phyloP scores from a whole-genome alignment of 495 filamentous ascomycete species.

The Aspergillus homomorphus region DNA sequence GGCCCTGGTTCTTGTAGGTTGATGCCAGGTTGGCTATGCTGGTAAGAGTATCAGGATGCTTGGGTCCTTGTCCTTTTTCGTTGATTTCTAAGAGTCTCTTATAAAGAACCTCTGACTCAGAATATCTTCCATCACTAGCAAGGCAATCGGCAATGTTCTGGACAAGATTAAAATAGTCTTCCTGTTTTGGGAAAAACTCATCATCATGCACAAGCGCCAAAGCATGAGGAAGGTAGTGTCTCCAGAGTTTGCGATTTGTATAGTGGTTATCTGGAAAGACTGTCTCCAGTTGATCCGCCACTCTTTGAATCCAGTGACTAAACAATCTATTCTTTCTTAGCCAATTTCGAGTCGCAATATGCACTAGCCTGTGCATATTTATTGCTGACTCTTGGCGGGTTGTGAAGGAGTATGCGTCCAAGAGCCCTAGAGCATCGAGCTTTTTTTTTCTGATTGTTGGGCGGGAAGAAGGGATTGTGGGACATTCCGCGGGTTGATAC shows the following conservation, averaged over 20 bases:
- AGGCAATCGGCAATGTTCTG: too few relatives aligned
- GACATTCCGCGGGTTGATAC: background rate
- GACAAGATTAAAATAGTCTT: too few relatives aligned
- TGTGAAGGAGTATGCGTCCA: slow-evolving; percentile 3
- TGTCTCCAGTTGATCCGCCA: background rate
- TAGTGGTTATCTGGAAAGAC: background rate
- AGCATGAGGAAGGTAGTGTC: too few relatives aligned
- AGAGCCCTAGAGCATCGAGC: background rate
- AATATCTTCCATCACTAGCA: too few relatives aligned
- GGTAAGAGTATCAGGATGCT: background rate
- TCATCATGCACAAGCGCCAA: too few relatives aligned
- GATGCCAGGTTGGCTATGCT: background rate
- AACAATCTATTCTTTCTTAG: slow-evolving; percentile 21
- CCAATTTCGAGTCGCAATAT: background rate
- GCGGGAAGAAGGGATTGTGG: background rate
- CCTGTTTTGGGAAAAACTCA: too few relatives aligned
- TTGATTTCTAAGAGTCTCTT: background rate
- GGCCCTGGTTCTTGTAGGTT: background rate
- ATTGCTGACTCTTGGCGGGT: background rate
- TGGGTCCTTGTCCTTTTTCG: background rate
- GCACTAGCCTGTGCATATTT: background rate
- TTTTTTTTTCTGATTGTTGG: background rate
- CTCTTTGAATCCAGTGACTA: background rate
- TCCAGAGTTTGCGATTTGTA: too few relatives aligned
- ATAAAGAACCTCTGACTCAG: background rate